Percentiles rank a stretch among this genome's conserved stretches.
Conservation (phyloP, 495 filamentous ascomycete genomes). For the Penicillium longicatenatum region DNA sequence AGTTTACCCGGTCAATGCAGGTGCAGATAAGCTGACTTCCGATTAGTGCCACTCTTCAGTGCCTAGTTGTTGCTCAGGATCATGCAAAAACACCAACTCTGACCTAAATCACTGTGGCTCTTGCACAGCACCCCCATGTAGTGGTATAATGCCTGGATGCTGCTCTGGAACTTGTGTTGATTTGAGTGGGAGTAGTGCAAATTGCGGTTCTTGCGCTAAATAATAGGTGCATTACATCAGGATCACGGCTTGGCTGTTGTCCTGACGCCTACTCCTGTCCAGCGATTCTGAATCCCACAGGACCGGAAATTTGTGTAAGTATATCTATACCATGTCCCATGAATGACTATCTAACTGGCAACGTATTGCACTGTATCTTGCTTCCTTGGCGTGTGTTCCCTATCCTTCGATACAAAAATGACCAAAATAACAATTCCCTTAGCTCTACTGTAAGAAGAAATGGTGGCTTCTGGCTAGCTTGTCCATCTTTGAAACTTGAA, state of each 20-base stretch:
- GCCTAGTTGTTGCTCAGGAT: slow-evolving; percentile 8
- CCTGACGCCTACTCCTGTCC: slow-evolving; percentile 6
- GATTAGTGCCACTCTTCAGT: slow-evolving; percentile 1
- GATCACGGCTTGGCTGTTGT: slow-evolving; percentile 4
- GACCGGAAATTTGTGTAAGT: slow-evolving; percentile 9
- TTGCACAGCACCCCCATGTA: not conserved
- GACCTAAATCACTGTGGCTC: not conserved
- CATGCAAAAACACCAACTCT: not conserved
- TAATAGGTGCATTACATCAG: slow-evolving; percentile 4
- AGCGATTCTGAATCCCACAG: not conserved
- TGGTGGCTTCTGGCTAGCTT: not conserved
- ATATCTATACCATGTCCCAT: not conserved
- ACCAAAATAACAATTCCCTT: not conserved
- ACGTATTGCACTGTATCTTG: slow-evolving; percentile 9
- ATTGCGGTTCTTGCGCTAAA: slow-evolving; percentile 6
- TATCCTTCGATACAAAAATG: not conserved
- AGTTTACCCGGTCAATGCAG: not conserved
- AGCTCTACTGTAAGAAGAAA: not conserved
- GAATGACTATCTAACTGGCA: not conserved
- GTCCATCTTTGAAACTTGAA: not conserved
- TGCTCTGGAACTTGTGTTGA: slow-evolving; percentile 2
- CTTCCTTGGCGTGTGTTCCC: slow-evolving; percentile 7
- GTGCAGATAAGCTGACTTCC: not conserved
- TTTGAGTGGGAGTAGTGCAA: not conserved
- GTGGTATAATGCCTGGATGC: not conserved